Evolutionary conservation across 2,329 filamentous ascomycete genomes (phyloP).

Genomic region (Sarocladium kiliense): DNA sequence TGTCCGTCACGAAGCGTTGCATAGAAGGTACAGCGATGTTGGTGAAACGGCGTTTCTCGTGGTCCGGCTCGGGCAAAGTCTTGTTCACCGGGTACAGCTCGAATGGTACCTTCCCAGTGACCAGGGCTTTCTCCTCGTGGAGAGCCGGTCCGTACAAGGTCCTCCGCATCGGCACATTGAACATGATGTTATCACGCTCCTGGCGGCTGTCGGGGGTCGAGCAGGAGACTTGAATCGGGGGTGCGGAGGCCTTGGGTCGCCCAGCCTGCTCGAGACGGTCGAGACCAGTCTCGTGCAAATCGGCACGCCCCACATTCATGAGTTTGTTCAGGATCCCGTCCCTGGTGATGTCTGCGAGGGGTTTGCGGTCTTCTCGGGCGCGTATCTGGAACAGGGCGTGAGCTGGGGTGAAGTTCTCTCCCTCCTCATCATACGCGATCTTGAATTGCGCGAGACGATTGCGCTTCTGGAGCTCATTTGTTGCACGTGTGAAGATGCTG

Average conservation of each 20-base stretch:
- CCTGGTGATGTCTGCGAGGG: constrained; percentile 62
- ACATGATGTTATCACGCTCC: constrained; percentile 70
- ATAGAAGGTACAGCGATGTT: constrained; percentile 93
- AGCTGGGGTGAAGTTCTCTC: constrained; percentile 59
- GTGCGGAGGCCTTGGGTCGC: constrained; percentile 72
- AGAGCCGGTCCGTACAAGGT: constrained; percentile 63
- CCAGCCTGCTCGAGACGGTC: constrained; percentile 76
- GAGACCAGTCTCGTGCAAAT: constrained; percentile 67
- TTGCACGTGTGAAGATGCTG: constrained; percentile 69
- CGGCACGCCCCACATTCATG: constrained; percentile 68
- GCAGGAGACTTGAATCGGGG: constrained; percentile 77
- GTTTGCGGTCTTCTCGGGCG: constrained; percentile 59
- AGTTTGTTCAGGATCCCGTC: constrained; percentile 71
- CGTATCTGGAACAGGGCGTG: constrained; percentile 81
- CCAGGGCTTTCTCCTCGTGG: constrained; percentile 65
- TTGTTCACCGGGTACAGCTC: constrained; percentile 56
- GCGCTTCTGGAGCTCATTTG: constrained; percentile 49
- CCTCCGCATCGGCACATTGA: constrained; percentile 72
- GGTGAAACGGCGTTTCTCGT: constrained; percentile 78
- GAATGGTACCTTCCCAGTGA: constrained; percentile 67
- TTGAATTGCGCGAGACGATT: constrained; percentile 62
- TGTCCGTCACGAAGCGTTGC: constrained; percentile 96
- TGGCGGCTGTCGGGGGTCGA: constrained; percentile 58
- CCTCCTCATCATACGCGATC: constrained; percentile 64
- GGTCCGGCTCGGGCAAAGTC: constrained; percentile 73